A percentile compares a stretch with the other conserved stretches of the same genome.
Conservation (phyloP, 768 basidiomycete genomes). For the Trametes sanguinea region DNA sequence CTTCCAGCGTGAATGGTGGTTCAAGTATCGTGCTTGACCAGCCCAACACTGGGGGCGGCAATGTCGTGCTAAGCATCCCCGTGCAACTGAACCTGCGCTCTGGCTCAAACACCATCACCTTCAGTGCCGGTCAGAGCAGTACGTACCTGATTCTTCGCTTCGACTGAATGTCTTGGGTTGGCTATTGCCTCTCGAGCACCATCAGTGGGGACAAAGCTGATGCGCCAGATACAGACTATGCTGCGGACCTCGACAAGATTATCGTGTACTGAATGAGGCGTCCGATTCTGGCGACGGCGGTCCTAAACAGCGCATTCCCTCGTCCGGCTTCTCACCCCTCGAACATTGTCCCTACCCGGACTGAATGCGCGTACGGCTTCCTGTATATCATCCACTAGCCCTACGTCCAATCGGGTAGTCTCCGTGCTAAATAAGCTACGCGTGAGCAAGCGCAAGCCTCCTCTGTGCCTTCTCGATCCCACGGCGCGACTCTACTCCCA, state of each 20-base stretch:
- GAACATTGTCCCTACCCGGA: background rate
- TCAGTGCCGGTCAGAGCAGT: constrained; percentile 54
- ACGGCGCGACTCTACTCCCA: background rate
- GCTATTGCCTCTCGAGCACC: too few species aligned
- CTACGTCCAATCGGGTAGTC: background rate
- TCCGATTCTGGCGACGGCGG: background rate
- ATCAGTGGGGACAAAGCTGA: too few species aligned
- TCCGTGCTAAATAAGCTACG: constrained; percentile 9
- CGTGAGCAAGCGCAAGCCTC: background rate
- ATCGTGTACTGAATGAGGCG: constrained; percentile 47
- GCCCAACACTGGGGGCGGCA: constrained; percentile 56
- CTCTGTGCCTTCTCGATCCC: background rate
- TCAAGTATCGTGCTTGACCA: constrained; percentile 54
- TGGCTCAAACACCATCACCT: constrained; percentile 54
- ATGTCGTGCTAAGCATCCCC: constrained; percentile 56
- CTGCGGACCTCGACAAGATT: constrained; percentile 62
- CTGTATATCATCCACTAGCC: background rate
- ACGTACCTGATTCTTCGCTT: constrained; percentile 30
- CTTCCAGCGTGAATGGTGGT: constrained; percentile 57
- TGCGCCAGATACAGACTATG: constrained; percentile 43
- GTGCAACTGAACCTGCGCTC: constrained; percentile 51
- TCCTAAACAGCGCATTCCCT: background rate
- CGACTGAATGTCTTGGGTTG: too few species aligned
- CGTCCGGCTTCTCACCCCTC: constrained; percentile 6
- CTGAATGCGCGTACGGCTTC: background rate